phyloP scores from a whole-genome alignment of 2,329 filamentous ascomycete species.

The Alternaria alternata region DNA sequence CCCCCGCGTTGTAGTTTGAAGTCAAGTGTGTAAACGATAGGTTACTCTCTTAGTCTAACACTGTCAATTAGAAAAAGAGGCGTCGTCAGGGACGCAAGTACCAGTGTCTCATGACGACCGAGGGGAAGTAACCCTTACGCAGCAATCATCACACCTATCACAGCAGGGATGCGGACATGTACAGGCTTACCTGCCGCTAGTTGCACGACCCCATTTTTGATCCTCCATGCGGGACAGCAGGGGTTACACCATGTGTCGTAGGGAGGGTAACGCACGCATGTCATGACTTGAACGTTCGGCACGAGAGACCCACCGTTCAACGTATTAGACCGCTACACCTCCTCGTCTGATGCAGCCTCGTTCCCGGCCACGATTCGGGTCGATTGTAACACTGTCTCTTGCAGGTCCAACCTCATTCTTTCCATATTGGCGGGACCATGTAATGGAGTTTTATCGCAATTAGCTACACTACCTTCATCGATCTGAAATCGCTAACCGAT shows the following conservation, averaged over 20 bases:
- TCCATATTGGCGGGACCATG: constrained; percentile 6
- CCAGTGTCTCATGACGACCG: constrained; percentile 16
- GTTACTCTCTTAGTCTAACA: constrained; percentile 2
- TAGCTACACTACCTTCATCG: constrained; percentile 5
- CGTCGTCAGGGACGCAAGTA: constrained; percentile 2
- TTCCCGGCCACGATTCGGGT: constrained; percentile 5
- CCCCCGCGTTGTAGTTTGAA: not conserved
- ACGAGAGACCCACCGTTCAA: constrained; percentile 11
- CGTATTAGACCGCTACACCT: constrained; percentile 15
- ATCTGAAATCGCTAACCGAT: not conserved
- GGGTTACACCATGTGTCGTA: constrained; percentile 17
- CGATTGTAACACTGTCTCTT: not conserved
- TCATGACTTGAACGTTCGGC: constrained; percentile 14
- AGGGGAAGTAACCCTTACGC: constrained; percentile 11
- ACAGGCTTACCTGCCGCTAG: constrained; percentile 21
- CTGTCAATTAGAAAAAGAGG: constrained; percentile 1
- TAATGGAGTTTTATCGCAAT: constrained; percentile 10
- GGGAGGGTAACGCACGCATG: constrained; percentile 17
- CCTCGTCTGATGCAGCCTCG: constrained; percentile 11
- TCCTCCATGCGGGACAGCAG: constrained; percentile 26
- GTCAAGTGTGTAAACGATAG: not conserved
- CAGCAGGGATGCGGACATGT: constrained; percentile 18
- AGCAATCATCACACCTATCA: constrained; percentile 12
- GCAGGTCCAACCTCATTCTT: constrained; percentile 1
- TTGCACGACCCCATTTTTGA: constrained; percentile 25